Evolutionary conservation across 2,329 filamentous ascomycete species (phyloP).

Genomic region (Colletotrichum trifolii): DNA sequence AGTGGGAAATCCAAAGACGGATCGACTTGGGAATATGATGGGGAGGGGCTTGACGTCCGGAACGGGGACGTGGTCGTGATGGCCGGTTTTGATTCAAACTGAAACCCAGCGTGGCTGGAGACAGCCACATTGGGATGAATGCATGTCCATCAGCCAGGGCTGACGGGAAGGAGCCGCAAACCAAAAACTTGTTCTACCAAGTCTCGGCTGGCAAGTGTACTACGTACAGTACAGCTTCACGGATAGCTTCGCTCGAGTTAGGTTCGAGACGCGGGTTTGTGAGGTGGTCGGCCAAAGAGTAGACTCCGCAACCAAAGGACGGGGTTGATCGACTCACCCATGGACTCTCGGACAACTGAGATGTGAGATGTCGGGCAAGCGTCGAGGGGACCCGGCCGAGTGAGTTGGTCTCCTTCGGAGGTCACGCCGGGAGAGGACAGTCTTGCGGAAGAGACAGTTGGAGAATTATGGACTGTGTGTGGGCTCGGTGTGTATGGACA

Average conservation of each 20-base stretch:
- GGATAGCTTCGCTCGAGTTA: too few species aligned
- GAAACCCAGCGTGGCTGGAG: slow-evolving; percentile 19
- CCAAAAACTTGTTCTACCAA: slow-evolving; percentile 19
- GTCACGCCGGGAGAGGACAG: background rate
- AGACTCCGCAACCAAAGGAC: slow-evolving; percentile 8
- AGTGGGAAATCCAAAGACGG: background rate
- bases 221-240: too few species aligned
- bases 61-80: slow-evolving; percentile 5
- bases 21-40: background rate
- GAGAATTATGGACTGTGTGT: slow-evolving; percentile 8
- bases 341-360: background rate
- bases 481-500: background rate
- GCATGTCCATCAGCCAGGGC: slow-evolving; percentile 7
- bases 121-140: slow-evolving; percentile 4
- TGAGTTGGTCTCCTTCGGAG: background rate
- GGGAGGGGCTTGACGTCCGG: background rate
- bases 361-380: background rate
- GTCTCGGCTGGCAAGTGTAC: background rate
- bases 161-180: slow-evolving; percentile 23
- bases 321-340: slow-evolving; percentile 15
- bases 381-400: slow-evolving; percentile 10
- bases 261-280: too few species aligned
- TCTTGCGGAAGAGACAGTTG: background rate
- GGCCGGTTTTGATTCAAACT: slow-evolving; percentile 20
- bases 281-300: background rate